Conservation (phyloP, 2,329 filamentous ascomycete genomes). For the Beauveria bassiana region DNA sequence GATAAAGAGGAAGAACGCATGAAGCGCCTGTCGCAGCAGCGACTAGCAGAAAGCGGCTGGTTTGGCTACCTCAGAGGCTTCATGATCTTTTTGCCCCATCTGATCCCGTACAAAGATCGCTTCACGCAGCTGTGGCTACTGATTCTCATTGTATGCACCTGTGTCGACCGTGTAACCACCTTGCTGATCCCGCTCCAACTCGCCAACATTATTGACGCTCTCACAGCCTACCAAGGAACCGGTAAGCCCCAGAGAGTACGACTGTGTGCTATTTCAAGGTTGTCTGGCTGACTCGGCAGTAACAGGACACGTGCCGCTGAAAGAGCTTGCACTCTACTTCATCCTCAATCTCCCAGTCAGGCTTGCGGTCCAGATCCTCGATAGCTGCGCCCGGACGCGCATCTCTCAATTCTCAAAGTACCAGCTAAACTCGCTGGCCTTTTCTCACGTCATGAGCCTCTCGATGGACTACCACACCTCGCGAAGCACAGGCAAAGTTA, state of each 20-base stretch:
- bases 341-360: constrained; percentile 14
- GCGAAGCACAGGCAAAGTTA: constrained; percentile 54
- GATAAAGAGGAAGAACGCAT: constrained; percentile 18
- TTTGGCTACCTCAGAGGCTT: constrained; percentile 19
- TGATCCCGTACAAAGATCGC: constrained; percentile 19
- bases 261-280: background rate
- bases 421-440: constrained; percentile 44
- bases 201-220: constrained; percentile 18
- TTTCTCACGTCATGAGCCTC: constrained; percentile 57
- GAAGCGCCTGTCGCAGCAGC: constrained; percentile 17
- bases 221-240: constrained; percentile 12
- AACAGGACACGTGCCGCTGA: constrained; percentile 8
- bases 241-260: background rate
- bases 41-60: constrained; percentile 20
- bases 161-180: constrained; percentile 17
- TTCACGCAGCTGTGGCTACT: constrained; percentile 20
- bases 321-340: constrained; percentile 11
- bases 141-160: constrained; percentile 16
- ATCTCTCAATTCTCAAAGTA: constrained; percentile 31
- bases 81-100: constrained; percentile 18
- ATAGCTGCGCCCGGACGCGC: constrained; percentile 16
- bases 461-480: constrained; percentile 62
- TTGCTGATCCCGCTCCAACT: constrained; percentile 21
- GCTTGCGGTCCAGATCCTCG: background rate
- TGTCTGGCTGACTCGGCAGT: background rate